Conservation (phyloP, 2,329 filamentous ascomycete genomes). For the Fusarium gaditjirri region DNA sequence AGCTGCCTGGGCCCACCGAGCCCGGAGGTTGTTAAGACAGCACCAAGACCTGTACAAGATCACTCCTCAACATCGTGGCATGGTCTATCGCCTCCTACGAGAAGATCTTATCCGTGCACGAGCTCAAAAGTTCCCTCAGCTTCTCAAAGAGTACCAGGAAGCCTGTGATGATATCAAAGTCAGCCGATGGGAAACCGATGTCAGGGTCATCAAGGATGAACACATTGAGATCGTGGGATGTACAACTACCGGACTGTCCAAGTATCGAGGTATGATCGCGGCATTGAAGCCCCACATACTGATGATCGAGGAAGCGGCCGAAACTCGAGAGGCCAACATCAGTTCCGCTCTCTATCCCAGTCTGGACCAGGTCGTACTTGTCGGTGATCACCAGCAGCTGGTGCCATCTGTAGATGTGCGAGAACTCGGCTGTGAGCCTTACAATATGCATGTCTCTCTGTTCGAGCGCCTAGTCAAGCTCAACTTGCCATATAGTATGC, state of each 20-base stretch:
- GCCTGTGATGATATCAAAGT: conserved; percentile 64
- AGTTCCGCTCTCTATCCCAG: conserved; percentile 62
- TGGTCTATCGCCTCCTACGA: conserved; percentile 74
- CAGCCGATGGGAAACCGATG: conserved; percentile 68
- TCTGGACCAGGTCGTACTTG: conserved; percentile 64
- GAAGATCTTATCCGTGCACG: conserved; percentile 61
- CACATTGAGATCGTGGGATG: conserved; percentile 66
- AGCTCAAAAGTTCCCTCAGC: conserved; percentile 56
- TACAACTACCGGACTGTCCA: conserved; percentile 84
- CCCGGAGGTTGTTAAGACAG: conserved; percentile 14
- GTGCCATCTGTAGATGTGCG: conserved; percentile 73
- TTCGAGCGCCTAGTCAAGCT: conserved; percentile 82
- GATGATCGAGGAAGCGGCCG: conserved; percentile 83
- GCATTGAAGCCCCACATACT: conserved; percentile 74
- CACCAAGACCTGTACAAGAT: conserved; percentile 70
- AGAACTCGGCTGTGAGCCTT: conserved; percentile 69
- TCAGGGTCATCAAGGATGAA: conserved; percentile 51
- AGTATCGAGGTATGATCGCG: conserved; percentile 78
- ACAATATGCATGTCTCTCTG: conserved; percentile 76
- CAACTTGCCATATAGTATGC: conserved; percentile 68
- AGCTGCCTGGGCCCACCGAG: conserved; percentile 24
- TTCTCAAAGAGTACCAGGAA: conserved; percentile 61
- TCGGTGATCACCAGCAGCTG: conserved; percentile 86
- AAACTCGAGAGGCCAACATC: conserved; percentile 74
- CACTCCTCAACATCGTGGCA: conserved; percentile 63